Evolutionary conservation across 257 asterid species (phyloP).

Genomic region (Petunia secreta): DNA sequence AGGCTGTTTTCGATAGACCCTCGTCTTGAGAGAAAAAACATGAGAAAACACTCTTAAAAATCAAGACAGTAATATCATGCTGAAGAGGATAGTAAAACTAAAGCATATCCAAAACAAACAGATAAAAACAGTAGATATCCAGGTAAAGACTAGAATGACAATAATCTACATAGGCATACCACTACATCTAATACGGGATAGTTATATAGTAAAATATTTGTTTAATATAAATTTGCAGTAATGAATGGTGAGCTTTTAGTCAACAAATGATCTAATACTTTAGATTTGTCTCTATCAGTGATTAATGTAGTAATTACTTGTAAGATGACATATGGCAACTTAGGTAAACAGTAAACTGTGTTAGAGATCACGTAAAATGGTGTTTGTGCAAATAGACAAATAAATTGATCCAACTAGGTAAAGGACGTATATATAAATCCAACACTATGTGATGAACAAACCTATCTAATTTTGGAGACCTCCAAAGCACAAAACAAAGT

Average conservation of each 20-base stretch:
- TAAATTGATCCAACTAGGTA: background rate
- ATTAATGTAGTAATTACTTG: conserved; percentile 12
- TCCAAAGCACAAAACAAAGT: background rate
- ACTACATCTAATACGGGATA: no score
- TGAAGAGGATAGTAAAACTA: no score
- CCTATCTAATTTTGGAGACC: background rate
- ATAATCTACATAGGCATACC: no score
- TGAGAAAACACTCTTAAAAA: no score
- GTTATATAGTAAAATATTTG: background rate
- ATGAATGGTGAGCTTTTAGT: background rate
- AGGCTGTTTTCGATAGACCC: no score
- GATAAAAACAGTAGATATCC: no score
- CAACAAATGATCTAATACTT: background rate
- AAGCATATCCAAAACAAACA: no score
- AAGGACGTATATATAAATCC: conserved; percentile 9
- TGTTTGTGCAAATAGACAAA: background rate
- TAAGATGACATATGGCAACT: background rate
- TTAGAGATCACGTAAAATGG: background rate
- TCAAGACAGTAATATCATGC: no score
- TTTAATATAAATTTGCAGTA: background rate
- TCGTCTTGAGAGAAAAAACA: no score
- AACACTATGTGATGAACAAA: background rate
- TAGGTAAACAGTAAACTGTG: conserved; percentile 22
- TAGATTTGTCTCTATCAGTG: background rate
- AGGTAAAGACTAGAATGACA: no score